Percentiles rank a stretch among this genome's conserved stretches.
Evolutionary conservation across 2,329 filamentous ascomycete species (phyloP).

Genomic region (Exserohilum rostratum): DNA sequence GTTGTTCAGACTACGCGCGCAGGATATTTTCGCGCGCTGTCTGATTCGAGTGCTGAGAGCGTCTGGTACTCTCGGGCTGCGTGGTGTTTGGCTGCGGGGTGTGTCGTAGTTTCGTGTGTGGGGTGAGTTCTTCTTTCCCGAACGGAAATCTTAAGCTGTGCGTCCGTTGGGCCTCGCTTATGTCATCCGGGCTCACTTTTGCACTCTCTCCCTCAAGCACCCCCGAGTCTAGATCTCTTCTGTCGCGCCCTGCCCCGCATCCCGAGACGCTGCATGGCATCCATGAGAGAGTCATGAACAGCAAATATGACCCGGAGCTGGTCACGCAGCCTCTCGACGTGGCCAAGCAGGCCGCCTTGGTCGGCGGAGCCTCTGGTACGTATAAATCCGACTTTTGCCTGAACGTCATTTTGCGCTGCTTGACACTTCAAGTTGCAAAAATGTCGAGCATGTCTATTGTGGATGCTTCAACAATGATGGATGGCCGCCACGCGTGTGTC

Average conservation of each 20-base stretch:
- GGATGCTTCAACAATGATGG: neutral
- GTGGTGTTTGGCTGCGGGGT: constrained; percentile 32
- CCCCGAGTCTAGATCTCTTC: constrained; percentile 7
- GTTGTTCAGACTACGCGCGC: constrained; percentile 47
- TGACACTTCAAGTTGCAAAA: neutral
- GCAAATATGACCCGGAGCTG: constrained; percentile 26
- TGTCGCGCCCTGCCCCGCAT: constrained; percentile 5
- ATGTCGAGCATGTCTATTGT: neutral
- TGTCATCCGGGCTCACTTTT: constrained; percentile 13
- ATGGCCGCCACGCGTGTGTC: neutral
- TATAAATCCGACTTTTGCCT: constrained; percentile 10
- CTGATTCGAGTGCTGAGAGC: constrained; percentile 37
- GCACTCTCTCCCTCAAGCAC: constrained; percentile 5
- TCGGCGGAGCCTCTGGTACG: constrained; percentile 42
- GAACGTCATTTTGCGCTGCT: neutral
- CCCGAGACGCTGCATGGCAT: constrained; percentile 4
- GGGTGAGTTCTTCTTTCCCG: constrained; percentile 21
- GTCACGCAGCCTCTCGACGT: constrained; percentile 39
- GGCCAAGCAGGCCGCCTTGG: constrained; percentile 27
- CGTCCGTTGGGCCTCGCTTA: constrained; percentile 29
- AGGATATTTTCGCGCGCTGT: constrained; percentile 41
- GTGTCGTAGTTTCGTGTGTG: constrained; percentile 29
- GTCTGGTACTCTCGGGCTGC: constrained; percentile 33
- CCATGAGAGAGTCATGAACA: constrained; percentile 34
- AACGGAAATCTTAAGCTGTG: constrained; percentile 34